These are phyloP conservation scores for Yamadazyma songkhlaensis DNA, from an alignment of 1,139 yeast genomes.

Conservation along the genomic window DNA sequence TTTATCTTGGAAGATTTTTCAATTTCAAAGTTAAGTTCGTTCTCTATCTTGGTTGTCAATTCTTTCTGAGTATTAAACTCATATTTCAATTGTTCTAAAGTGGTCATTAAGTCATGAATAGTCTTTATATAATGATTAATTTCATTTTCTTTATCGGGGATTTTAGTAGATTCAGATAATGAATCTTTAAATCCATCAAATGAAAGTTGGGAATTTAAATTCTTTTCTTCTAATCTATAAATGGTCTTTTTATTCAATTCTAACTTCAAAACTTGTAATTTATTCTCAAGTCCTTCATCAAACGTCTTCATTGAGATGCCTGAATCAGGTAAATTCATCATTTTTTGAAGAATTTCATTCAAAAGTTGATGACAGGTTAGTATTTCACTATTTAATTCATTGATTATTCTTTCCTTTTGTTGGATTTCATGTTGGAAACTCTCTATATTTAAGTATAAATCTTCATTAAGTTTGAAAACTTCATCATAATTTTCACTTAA, in stretches of 20 bases:
- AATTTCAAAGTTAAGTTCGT: constrained; percentile 21
- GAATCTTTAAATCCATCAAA: not conserved
- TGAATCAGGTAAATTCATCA: constrained; percentile 20
- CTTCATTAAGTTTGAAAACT: constrained; percentile 35
- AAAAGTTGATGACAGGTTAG: constrained; percentile 17
- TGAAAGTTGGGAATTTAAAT: not conserved
- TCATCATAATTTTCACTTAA: constrained; percentile 34
- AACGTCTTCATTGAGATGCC: constrained; percentile 9
- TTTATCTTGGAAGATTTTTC: constrained; percentile 22
- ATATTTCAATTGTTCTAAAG: constrained; percentile 21
- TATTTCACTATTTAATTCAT: constrained; percentile 15
- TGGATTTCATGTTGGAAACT: constrained; percentile 29
- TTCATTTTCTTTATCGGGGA: constrained; percentile 14
- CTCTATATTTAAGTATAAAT: constrained; percentile 36
- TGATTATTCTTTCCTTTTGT: constrained; percentile 23
- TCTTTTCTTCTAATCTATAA: too few species aligned
- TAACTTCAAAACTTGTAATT: constrained; percentile 22
- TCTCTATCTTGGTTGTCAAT: constrained; percentile 21
- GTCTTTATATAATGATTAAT: constrained; percentile 16
- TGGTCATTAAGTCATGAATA: constrained; percentile 17
- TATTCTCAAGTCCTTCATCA: constrained; percentile 21
- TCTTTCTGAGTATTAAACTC: constrained; percentile 23
- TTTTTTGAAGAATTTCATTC: constrained; percentile 21
- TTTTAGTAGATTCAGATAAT: constrained; percentile 16
- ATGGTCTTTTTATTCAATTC: constrained; percentile 18